Base-by-base conservation (phyloP, 768 basidiomycete species). In the Tubosaeta sp. region DNA sequence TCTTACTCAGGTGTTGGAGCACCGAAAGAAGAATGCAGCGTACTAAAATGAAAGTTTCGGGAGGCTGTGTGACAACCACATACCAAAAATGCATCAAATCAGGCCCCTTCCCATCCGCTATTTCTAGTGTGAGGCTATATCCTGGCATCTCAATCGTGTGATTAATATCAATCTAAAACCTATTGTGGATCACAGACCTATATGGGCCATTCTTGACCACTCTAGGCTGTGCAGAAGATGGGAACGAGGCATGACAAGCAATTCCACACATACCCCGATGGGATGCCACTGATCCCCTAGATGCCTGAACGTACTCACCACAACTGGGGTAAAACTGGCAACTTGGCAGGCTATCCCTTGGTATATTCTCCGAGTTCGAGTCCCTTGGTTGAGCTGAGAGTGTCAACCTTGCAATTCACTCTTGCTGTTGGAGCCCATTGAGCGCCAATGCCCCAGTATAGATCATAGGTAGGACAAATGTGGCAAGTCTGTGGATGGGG, bases 131-230 rank as follows among this genome's bases (percentile, higher is more conserved):
- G n/a, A n/a, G n/a, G n/a, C n/a, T n/a, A n/a, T n/a, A n/a, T n/a
- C n/a, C n/a, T n/a, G n/a, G n/a, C n/a, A n/a, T n/a, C n/a, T n/a
- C n/a, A n/a, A n/a, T n/a, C n/a, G n/a, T n/a, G n/a, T n/a, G n/a
- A n/a, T n/a, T n/a, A n/a, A n/a, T n/a, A n/a, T n/a, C n/a, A n/a
- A n/a, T n/a, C n/a, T n/a, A n/a, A n/a, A n/a, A n/a, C n/a, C n/a
- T n/a, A n/a, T n/a, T n/a, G n/a, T n/a, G n/a, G n/a, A n/a, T n/a
- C n/a, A n/a, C n/a, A n/a, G n/a, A n/a, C n/a, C n/a, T n/a, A n/a
- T n/a, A 72, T 0, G 70, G 69, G 9, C 72, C 72, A 0, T 57
- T 65, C 32, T 62, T 56, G 45, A 72, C 65, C 33, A 73, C n/a
- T 45, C 59, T 62, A 11, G 63, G 37, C 32, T 66, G 68, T 46